These are phyloP conservation scores for Symbiodinium natans DNA, from an alignment of 73 alveolate species.

Conservation along the genomic window DNA sequence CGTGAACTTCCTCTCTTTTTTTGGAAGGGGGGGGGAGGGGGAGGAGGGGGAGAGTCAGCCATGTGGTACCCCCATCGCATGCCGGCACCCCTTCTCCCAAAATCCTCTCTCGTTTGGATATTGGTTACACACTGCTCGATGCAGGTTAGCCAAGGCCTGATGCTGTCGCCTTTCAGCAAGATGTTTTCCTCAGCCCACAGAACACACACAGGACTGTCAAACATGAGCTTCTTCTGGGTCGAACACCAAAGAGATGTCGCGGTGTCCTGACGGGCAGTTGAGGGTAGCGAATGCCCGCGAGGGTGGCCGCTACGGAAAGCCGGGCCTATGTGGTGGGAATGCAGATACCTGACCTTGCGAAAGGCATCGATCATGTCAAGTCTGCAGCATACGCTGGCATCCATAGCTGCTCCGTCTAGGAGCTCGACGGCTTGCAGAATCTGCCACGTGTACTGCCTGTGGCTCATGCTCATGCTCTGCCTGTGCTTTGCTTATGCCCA, in stretches of 20 bases:
- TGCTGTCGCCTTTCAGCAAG: constrained; percentile 34
- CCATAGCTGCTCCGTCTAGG: background rate
- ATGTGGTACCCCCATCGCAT: no score
- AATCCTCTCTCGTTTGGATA: no score
- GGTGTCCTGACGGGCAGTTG: constrained; percentile 23
- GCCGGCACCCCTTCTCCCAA: no score
- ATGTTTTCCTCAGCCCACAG: background rate
- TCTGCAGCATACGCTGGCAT: no score
- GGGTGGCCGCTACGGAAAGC: no score
- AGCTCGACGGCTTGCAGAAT: constrained; percentile 37
- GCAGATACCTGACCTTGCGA: constrained; percentile 39
- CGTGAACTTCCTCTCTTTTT: no score
- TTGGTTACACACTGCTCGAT: no score
- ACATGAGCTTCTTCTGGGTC: background rate
- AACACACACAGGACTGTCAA: background rate
- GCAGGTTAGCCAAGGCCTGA: background rate
- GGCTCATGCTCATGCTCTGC: background rate
- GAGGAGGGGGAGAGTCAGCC: no score
- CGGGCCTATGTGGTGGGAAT: constrained; percentile 42
- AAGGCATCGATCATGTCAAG: no score
- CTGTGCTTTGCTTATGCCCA: background rate
- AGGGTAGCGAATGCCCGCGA: no score
- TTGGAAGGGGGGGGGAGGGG: no score
- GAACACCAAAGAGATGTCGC: constrained; percentile 34
- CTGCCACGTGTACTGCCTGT: constrained; percentile 75